Conservation (phyloP, 192 early-diverging fungal species). For the Dissophora ornata region DNA sequence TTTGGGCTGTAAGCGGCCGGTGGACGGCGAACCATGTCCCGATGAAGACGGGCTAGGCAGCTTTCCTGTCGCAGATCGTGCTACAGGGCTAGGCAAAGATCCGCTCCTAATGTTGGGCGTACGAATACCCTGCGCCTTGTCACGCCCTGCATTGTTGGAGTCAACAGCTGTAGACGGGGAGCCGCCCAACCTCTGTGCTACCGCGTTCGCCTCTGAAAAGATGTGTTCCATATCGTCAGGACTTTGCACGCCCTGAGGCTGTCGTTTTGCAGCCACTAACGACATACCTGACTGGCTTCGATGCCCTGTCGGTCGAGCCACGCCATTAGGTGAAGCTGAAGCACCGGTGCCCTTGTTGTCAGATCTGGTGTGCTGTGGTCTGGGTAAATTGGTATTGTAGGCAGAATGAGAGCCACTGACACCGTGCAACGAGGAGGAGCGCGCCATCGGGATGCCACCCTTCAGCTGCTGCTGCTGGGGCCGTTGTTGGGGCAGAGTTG, state of each 20-base stretch:
- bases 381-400: constrained; percentile 17
- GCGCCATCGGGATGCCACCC: constrained; percentile 13
- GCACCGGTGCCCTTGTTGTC: constrained; percentile 4
- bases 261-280: neutral
- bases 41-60: neutral
- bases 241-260: neutral
- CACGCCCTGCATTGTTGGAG: neutral
- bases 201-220: constrained; percentile 15
- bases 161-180: neutral
- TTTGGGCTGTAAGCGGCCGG: neutral
- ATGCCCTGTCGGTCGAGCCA: neutral
- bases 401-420: neutral
- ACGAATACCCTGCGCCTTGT: constrained; percentile 6
- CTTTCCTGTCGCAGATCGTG: constrained; percentile 1
- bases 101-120: neutral
- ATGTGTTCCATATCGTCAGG: constrained; percentile 34
- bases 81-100: neutral
- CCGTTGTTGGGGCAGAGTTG: neutral
- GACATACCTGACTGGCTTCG: constrained; percentile 26
- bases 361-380: constrained; percentile 21
- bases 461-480: constrained; percentile 2
- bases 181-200: constrained; percentile 8
- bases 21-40: neutral
- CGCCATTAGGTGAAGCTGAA: neutral
- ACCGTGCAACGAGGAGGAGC: constrained; percentile 29